These are phyloP conservation scores for Amanita phalloides DNA, from an alignment of 768 basidiomycete species.

Conservation along the genomic window DNA sequence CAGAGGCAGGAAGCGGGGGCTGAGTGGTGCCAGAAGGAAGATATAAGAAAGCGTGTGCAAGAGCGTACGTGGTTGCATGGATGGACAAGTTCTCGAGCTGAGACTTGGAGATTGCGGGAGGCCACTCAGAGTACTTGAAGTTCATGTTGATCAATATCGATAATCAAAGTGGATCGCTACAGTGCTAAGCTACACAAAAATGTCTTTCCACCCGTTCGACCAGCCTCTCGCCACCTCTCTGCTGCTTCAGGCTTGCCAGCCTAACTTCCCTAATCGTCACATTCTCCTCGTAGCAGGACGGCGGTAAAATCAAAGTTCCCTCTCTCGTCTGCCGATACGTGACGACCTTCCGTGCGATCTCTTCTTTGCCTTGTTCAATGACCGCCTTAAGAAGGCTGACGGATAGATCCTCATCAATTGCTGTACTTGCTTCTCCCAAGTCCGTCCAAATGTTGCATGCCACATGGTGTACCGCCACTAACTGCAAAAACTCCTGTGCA, in stretches of 20 bases:
- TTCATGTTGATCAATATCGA: slow-evolving; percentile 4
- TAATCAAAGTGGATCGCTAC: not conserved
- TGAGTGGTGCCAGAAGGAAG: slow-evolving; percentile 48
- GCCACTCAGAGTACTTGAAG: slow-evolving; percentile 59
- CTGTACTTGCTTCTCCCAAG: slow-evolving; percentile 19
- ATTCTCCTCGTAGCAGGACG: slow-evolving; percentile 34
- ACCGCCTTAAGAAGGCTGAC: slow-evolving; percentile 41
- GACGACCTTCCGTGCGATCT: slow-evolving; percentile 42
- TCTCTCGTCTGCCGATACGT: slow-evolving; percentile 40
- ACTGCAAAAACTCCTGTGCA: slow-evolving; percentile 46
- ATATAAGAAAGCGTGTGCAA: slow-evolving; percentile 79
- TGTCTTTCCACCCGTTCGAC: slow-evolving; percentile 5
- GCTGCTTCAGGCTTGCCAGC: slow-evolving; percentile 13
- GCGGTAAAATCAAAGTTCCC: slow-evolving; percentile 31
- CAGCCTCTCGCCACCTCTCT: slow-evolving; percentile 9
- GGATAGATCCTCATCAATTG: slow-evolving; percentile 22
- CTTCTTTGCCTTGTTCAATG: slow-evolving; percentile 34
- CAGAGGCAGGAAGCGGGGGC: slow-evolving; percentile 47
- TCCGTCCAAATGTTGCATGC: slow-evolving; percentile 70
- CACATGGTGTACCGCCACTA: slow-evolving; percentile 72
- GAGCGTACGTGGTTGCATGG: slow-evolving; percentile 71
- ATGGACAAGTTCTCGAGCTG: slow-evolving; percentile 52
- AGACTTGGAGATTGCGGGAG: slow-evolving; percentile 48
- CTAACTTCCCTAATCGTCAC: slow-evolving; percentile 14
- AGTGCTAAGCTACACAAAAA: not conserved